Conservation (phyloP, 768 basidiomycete genomes). For the Boletus rubroflammeus region DNA sequence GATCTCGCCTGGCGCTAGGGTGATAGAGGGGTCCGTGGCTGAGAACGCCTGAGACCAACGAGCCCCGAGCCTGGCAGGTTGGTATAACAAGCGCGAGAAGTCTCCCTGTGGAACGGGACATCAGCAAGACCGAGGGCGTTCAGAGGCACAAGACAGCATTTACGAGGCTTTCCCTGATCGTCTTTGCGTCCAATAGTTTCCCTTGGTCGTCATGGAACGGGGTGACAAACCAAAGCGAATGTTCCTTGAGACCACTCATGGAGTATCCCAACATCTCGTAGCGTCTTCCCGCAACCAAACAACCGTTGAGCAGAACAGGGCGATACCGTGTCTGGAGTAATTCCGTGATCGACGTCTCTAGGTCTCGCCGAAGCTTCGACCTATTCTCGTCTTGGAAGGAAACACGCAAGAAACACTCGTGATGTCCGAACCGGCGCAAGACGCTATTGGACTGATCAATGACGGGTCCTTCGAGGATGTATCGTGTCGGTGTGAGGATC, state of each 20-base stretch:
- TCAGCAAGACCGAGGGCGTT: neutral
- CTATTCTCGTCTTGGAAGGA: conserved; percentile 47
- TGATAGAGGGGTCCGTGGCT: conserved; percentile 45
- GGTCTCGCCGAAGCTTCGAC: conserved; percentile 35
- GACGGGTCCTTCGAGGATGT: conserved; percentile 39
- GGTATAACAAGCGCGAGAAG: conserved; percentile 34
- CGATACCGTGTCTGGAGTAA: conserved; percentile 36
- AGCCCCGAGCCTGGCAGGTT: conserved; percentile 50
- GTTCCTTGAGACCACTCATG: conserved; percentile 48
- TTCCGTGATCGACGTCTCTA: conserved; percentile 28
- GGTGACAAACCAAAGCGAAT: conserved; percentile 48
- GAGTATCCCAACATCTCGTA: conserved; percentile 51
- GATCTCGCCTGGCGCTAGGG: conserved; percentile 37
- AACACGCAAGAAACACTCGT: conserved; percentile 46
- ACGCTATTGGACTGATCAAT: conserved; percentile 38
- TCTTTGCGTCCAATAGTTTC: conserved; percentile 18
- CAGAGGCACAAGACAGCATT: neutral
- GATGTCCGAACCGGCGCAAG: conserved; percentile 34
- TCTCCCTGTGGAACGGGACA: conserved; percentile 31
- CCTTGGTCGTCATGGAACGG: conserved; percentile 36
- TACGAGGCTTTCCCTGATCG: conserved; percentile 36
- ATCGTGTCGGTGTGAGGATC: conserved; percentile 38
- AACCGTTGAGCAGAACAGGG: conserved; percentile 32
- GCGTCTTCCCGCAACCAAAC: conserved; percentile 39
- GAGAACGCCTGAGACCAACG: conserved; percentile 55